phyloP scores from a whole-genome alignment of 768 basidiomycete genomes.

The Lentinula detonsa region DNA sequence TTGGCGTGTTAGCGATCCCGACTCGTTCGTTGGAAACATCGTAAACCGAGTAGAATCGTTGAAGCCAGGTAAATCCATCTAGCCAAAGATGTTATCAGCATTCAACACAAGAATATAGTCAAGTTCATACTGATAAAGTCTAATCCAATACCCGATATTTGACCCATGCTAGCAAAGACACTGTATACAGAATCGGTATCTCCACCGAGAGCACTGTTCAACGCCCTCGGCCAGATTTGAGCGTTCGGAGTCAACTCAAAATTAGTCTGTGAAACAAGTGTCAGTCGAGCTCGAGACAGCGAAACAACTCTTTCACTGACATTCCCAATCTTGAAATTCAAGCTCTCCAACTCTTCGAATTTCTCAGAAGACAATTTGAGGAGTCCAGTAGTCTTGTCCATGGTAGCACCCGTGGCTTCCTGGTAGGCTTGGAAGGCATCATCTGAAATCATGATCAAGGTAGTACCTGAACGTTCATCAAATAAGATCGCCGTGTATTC shows the following conservation, averaged over 20 bases:
- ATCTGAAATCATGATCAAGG: constrained; percentile 42
- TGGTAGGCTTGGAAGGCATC: constrained; percentile 40
- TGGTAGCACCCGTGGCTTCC: constrained; percentile 30
- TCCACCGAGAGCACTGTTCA: constrained; percentile 29
- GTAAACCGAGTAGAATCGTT: constrained; percentile 63
- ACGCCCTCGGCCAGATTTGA: constrained; percentile 29
- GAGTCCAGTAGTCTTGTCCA: constrained; percentile 27
- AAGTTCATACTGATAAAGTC: constrained; percentile 37
- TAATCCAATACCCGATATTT: constrained; percentile 26
- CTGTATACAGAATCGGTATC: constrained; percentile 22
- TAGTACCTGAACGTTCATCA: constrained; percentile 29
- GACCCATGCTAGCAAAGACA: constrained; percentile 32
- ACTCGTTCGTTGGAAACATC: constrained; percentile 51
- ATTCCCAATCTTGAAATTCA: constrained; percentile 49
- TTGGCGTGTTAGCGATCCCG: constrained; percentile 49
- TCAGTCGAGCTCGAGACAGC: neutral
- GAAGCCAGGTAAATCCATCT: constrained; percentile 44
- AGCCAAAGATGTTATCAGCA: neutral
- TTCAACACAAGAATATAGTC: neutral
- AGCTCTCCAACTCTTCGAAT: constrained; percentile 43
- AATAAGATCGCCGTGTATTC: neutral
- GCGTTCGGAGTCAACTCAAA: constrained; percentile 37
- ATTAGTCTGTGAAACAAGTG: constrained; percentile 13
- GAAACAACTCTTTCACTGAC: constrained; percentile 17
- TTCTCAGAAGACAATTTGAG: constrained; percentile 45